Conservation (phyloP, 441 rosid species). For the Brassica hybrid region DNA sequence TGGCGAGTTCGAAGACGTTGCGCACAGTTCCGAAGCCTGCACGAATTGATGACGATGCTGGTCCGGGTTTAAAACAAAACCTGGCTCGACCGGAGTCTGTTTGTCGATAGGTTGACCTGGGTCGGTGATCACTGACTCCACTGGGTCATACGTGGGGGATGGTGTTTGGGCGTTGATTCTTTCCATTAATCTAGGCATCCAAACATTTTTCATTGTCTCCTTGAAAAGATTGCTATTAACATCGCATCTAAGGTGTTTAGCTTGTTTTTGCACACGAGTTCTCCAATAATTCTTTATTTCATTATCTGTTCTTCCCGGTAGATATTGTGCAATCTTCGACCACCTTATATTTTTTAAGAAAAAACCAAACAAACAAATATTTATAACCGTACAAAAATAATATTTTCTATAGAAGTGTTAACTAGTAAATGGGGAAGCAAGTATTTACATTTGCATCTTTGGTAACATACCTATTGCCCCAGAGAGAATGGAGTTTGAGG, state of each 20-base stretch:
- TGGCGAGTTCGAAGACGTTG: conserved; percentile 53
- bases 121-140: conserved; percentile 16
- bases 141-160: conserved; percentile 28
- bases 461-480: conserved; percentile 80
- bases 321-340: conserved; percentile 82
- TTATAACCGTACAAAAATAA: neutral
- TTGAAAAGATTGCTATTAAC: conserved; percentile 79
- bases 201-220: conserved; percentile 74
- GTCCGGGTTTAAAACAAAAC: conserved; percentile 5
- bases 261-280: conserved; percentile 91
- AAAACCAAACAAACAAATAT: neutral
- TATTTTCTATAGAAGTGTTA: neutral
- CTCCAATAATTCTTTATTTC: conserved; percentile 96
- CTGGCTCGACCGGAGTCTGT: conserved; percentile 24
- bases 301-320: conserved; percentile 94
- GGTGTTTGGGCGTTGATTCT: conserved; percentile 62
- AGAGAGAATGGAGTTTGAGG: conserved; percentile 85
- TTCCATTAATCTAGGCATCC: conserved; percentile 83
- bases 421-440: neutral
- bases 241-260: conserved; percentile 85
- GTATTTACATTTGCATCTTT: neutral
- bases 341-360: conserved; percentile 49
- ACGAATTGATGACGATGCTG: conserved; percentile 26
- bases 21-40: conserved; percentile 48
- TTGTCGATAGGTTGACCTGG: conserved; percentile 20